phyloP scores from a whole-genome alignment of 768 basidiomycete genomes.

The Phanerodontia chrysosporium region DNA sequence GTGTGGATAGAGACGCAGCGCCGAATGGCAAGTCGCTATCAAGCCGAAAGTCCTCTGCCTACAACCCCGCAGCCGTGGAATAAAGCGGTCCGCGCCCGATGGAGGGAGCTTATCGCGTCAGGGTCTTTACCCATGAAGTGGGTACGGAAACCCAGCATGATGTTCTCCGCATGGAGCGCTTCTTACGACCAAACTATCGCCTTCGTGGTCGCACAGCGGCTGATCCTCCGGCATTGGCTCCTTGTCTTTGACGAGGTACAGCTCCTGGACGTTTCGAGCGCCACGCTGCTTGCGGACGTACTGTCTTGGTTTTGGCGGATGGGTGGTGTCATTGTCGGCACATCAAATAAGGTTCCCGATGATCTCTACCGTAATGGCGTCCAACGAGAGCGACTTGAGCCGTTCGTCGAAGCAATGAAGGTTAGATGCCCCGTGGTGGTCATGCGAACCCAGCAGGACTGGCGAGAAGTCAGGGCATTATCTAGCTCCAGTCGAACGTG shows the following conservation, averaged over 20 bases:
- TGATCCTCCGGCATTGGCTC: constrained; percentile 44
- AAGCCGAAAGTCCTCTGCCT: not conserved
- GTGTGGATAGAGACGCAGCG: constrained; percentile 48
- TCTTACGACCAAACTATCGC: constrained; percentile 34
- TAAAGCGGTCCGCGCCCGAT: constrained; percentile 16
- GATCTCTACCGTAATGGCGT: constrained; percentile 57
- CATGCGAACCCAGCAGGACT: constrained; percentile 43
- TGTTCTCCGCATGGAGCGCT: constrained; percentile 15
- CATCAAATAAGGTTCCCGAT: constrained; percentile 48
- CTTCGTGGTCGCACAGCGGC: constrained; percentile 40
- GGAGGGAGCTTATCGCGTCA: constrained; percentile 26
- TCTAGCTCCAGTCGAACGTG: constrained; percentile 24
- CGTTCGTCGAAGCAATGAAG: constrained; percentile 53
- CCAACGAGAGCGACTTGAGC: constrained; percentile 50
- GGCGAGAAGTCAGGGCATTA: constrained; percentile 30
- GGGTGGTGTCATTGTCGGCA: constrained; percentile 50
- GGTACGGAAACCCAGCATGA: constrained; percentile 21
- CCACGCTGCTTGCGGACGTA: constrained; percentile 45
- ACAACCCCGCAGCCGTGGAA: constrained; percentile 20
- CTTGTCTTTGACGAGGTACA: constrained; percentile 60
- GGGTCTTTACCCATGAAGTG: constrained; percentile 28
- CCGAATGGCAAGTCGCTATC: constrained; percentile 31
- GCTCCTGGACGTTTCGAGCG: constrained; percentile 56
- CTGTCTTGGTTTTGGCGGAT: constrained; percentile 62
- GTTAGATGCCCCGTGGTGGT: constrained; percentile 45